Evolutionary conservation across 371 early-diverging fungal genomes (phyloP).

Genomic region (Zychaea mexicana): DNA sequence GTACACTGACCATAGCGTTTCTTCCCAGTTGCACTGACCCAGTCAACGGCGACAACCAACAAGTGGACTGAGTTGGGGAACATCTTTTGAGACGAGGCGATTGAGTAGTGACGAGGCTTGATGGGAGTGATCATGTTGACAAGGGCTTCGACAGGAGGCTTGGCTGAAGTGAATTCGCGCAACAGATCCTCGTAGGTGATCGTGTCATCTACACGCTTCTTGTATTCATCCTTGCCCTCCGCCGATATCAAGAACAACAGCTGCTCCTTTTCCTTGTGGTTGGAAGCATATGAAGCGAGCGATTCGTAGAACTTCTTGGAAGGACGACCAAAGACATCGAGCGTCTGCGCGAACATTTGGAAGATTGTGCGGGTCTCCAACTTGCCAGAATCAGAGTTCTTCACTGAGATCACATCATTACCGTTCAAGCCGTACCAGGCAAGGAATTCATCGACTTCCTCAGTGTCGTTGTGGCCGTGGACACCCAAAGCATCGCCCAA

Average conservation of each 20-base stretch:
- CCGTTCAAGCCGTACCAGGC: conserved; percentile 72
- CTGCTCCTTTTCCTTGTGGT: conserved; percentile 72
- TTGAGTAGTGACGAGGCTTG: conserved; percentile 96
- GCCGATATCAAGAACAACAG: conserved; percentile 70
- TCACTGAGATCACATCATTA: conserved; percentile 62
- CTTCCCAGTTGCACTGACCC: conserved; percentile 70
- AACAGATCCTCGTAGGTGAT: conserved; percentile 86
- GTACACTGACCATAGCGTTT: conserved; percentile 88
- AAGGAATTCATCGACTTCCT: conserved; percentile 75
- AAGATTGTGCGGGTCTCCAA: conserved; percentile 73
- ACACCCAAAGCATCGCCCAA: conserved; percentile 95
- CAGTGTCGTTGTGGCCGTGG: conserved; percentile 83
- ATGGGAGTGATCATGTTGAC: conserved; percentile 76
- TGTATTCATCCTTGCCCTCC: conserved; percentile 82
- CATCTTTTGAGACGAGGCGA: conserved; percentile 86
- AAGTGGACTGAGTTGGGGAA: conserved; percentile 89
- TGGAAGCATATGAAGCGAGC: conserved; percentile 73
- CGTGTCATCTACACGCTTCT: conserved; percentile 82
- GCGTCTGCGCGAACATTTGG: conserved; percentile 80
- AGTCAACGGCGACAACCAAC: conserved; percentile 89
- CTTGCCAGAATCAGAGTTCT: conserved; percentile 40
- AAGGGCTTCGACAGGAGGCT: conserved; percentile 73
- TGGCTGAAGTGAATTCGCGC: conserved; percentile 83
- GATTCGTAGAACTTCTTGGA: conserved; percentile 89
- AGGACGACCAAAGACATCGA: conserved; percentile 94